A percentile compares a stretch with the other conserved stretches of the same genome.
These are phyloP conservation scores for Leccinum holopus DNA, from an alignment of 1,284 basidiomycete species.

Conservation along the genomic window DNA sequence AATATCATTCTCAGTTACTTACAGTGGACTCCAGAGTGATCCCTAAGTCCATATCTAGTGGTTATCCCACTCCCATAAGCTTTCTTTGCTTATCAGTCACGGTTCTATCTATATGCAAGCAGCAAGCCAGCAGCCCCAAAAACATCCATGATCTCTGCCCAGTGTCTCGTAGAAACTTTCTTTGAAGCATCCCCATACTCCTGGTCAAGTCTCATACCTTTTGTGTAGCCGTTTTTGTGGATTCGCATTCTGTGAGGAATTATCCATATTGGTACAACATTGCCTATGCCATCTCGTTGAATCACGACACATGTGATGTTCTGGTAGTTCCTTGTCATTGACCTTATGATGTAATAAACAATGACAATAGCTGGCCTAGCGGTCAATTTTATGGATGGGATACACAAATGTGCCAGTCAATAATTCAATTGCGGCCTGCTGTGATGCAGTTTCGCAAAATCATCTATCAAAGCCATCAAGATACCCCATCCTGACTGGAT, in stretches of 20 bases:
- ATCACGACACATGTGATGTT: background rate
- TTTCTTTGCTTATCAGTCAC: too few relatives aligned
- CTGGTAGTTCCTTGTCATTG: background rate
- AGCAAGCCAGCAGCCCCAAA: background rate
- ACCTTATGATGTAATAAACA: background rate
- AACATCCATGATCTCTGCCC: background rate
- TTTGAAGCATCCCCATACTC: background rate
- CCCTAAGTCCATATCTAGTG: too few relatives aligned
- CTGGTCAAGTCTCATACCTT: background rate
- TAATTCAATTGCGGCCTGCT: background rate
- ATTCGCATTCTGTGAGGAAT: background rate
- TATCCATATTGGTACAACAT: background rate
- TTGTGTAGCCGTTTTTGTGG: background rate
- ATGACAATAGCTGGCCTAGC: background rate
- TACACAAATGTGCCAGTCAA: background rate
- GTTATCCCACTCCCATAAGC: too few relatives aligned
- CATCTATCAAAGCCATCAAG: background rate
- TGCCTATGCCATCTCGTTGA: background rate
- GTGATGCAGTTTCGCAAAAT: background rate
- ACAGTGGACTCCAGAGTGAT: too few relatives aligned
- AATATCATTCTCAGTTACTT: too few relatives aligned
- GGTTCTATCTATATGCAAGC: background rate
- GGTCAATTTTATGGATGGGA: background rate
- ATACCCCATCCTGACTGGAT: background rate
- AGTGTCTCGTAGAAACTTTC: background rate